Percentiles rank a stretch among this genome's conserved stretches.
phyloP scores from a whole-genome alignment of 108 stramenopile species.

The Cyclotella baltica region DNA sequence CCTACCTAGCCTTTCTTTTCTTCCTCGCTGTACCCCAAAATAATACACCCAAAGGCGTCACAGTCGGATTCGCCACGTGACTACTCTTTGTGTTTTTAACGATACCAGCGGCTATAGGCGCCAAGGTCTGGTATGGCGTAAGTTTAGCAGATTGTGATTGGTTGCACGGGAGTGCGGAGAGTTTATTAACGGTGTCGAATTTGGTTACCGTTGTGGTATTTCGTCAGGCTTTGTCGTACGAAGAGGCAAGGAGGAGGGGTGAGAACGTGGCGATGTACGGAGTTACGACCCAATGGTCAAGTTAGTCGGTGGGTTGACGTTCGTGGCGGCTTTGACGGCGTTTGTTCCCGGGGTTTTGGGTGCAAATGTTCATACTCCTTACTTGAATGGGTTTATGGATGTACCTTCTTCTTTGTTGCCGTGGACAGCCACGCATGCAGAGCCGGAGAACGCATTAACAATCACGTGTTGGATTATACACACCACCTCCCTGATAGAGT shows the following conservation, averaged over 20 bases:
- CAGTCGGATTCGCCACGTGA: constrained; percentile 89
- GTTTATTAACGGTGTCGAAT: constrained; percentile 89
- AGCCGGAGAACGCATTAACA: constrained; percentile 73
- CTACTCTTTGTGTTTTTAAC: constrained; percentile 92
- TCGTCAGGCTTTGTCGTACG: constrained; percentile 76
- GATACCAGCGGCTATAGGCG: constrained; percentile 91
- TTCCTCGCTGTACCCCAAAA: constrained; percentile 84
- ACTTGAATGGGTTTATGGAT: constrained; percentile 80
- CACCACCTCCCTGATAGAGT: constrained; percentile 87
- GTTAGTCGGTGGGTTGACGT: constrained; percentile 68
- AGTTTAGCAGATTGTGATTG: constrained; percentile 93
- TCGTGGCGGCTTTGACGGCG: constrained; percentile 64
- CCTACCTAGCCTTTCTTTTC: constrained; percentile 93
- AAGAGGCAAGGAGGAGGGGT: constrained; percentile 44
- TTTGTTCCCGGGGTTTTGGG: constrained; percentile 67
- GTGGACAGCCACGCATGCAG: constrained; percentile 48
- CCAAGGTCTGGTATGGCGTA: constrained; percentile 85
- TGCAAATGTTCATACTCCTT: constrained; percentile 76
- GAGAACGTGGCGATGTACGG: constrained; percentile 23
- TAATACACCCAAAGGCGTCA: constrained; percentile 86
- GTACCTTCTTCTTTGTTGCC: constrained; percentile 43
- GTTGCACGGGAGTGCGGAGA: constrained; percentile 93
- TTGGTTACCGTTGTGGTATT: constrained; percentile 86
- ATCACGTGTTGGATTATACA: constrained; percentile 91
- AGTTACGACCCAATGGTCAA: constrained; percentile 76